These are phyloP conservation scores for Apostasia ramifera DNA, from an alignment of 106 monocot genomes.

Conservation along the genomic window DNA sequence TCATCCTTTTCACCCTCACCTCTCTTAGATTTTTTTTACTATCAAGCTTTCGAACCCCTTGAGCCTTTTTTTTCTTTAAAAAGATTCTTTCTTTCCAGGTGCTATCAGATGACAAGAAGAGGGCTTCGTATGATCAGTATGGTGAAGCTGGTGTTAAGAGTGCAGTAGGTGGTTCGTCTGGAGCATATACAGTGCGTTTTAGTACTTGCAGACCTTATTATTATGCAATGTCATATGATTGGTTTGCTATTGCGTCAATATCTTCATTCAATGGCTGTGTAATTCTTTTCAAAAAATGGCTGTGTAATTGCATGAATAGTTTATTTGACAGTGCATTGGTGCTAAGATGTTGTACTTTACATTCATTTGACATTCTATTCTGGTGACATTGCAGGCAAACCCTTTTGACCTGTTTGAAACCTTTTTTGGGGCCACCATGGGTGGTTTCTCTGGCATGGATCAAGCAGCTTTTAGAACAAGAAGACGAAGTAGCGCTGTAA, in stretches of 20 bases:
- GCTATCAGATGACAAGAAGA: constrained; percentile 94
- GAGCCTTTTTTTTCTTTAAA: background rate
- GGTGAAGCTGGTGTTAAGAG: constrained; percentile 96
- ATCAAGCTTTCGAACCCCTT: no score
- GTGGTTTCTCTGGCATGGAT: constrained; percentile 80
- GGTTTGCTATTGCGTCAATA: background rate
- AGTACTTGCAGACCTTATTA: constrained; percentile 4
- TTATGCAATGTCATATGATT: background rate
- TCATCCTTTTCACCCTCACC: background rate
- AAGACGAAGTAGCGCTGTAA: constrained; percentile 45
- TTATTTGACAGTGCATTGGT: background rate
- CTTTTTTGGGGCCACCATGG: constrained; percentile 94
- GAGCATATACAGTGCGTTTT: constrained; percentile 63
- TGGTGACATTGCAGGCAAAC: constrained; percentile 58
- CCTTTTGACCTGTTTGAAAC: constrained; percentile 97
- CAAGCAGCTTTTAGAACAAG: constrained; percentile 62
- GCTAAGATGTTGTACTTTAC: background rate
- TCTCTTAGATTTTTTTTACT: no score
- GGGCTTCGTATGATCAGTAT: constrained; percentile 90
- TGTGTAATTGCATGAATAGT: background rate
- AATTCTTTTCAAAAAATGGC: background rate
- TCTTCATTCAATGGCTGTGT: background rate
- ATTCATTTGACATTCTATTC: background rate
- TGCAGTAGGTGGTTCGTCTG: constrained; percentile 63
- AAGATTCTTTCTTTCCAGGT: constrained; percentile 43